Conservation (phyloP, 2,329 filamentous ascomycete species). For the Botryotinia convoluta region DNA sequence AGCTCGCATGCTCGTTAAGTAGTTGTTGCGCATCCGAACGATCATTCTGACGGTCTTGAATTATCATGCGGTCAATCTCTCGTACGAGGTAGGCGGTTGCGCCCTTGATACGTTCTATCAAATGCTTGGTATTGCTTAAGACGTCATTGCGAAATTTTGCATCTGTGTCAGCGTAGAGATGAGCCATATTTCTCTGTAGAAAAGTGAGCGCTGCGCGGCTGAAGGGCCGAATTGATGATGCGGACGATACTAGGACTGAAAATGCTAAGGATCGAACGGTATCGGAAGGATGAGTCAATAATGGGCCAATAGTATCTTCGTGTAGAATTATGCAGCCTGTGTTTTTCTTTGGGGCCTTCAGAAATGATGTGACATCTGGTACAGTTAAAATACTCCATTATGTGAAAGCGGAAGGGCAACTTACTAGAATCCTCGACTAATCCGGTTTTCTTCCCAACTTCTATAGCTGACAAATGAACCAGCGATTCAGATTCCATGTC, state of each 20-base stretch:
- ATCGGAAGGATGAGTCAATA: constrained; percentile 56
- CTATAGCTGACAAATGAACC: constrained; percentile 64
- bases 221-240: constrained; percentile 71
- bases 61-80: constrained; percentile 30
- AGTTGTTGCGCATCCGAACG: constrained; percentile 14
- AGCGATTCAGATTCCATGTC: constrained; percentile 54
- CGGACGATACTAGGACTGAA: constrained; percentile 74
- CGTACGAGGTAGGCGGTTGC: constrained; percentile 57
- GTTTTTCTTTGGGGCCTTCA: constrained; percentile 39
- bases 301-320: constrained; percentile 48
- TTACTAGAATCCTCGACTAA: constrained; percentile 66
- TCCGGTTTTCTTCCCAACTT: constrained; percentile 68
- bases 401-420: constrained; percentile 12
- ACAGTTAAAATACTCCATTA: constrained; percentile 21
- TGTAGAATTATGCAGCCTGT: constrained; percentile 40
- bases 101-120: constrained; percentile 73
- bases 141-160: constrained; percentile 83
- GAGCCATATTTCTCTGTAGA: constrained; percentile 62
- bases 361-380: constrained; percentile 37
- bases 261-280: constrained; percentile 76
- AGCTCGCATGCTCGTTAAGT: constrained; percentile 53
- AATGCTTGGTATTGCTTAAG: constrained; percentile 68
- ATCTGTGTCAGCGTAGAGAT: constrained; percentile 80
- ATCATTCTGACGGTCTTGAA: constrained; percentile 10
- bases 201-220: constrained; percentile 59